phyloP scores from a whole-genome alignment of 331 rosid genomes.

The Acacia pycnantha region DNA sequence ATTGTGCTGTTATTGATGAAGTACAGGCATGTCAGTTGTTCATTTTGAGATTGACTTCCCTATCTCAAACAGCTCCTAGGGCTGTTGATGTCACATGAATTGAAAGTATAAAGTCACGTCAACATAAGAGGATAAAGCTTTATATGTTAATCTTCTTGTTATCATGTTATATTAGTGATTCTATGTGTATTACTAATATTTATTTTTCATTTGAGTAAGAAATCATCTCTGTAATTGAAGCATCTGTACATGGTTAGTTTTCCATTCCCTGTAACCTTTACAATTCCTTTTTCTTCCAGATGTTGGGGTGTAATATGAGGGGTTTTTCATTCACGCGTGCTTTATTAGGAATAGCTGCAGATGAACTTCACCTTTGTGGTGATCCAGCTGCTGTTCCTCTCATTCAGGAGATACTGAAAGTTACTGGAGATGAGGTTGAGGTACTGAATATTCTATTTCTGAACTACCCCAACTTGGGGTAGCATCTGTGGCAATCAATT shows the following conservation, averaged over 20 bases:
- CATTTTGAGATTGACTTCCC: slow-evolving; percentile 30
- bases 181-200: slow-evolving; percentile 2
- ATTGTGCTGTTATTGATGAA: slow-evolving; percentile 89
- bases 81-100: slow-evolving; percentile 20
- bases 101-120: slow-evolving; percentile 20
- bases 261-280: slow-evolving; percentile 4
- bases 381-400: slow-evolving; percentile 90
- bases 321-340: slow-evolving; percentile 92
- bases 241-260: slow-evolving; percentile 14
- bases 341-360: slow-evolving; percentile 84
- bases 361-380: slow-evolving; percentile 96
- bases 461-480: not conserved
- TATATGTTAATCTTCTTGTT: slow-evolving; percentile 17
- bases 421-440: slow-evolving; percentile 86
- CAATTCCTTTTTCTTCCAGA: slow-evolving; percentile 46
- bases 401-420: slow-evolving; percentile 74
- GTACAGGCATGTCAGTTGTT: slow-evolving; percentile 69
- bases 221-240: slow-evolving; percentile 14
- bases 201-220: not conserved
- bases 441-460: slow-evolving; percentile 35
- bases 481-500: slow-evolving; percentile 8
- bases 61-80: slow-evolving; percentile 8
- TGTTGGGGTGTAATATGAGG: slow-evolving; percentile 87
- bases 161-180: not conserved
- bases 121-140: not conserved